Base-by-base conservation (phyloP, 1,284 basidiomycete species). In the Ustilago crameri region DNA sequence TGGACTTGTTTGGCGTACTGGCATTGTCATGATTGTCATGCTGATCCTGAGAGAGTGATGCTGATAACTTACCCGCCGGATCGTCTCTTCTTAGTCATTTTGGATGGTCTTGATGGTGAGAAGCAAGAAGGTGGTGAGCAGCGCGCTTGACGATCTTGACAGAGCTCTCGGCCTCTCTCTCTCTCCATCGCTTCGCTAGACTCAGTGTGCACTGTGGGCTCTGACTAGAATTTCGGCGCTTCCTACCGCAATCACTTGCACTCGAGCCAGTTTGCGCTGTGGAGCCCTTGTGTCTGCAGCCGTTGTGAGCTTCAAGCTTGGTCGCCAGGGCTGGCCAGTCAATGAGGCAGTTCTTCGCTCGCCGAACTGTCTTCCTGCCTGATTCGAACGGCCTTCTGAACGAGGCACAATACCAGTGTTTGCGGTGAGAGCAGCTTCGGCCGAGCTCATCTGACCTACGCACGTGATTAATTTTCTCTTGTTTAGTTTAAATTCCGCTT, bases 11-110 rank as follows among this genome's bases (percentile, higher is more conserved):
- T 37, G 35, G 7, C 35, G n/a, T 37, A 17, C n/a, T 37, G 35
- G 35, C n/a, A 37, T 37, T 5, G 35, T 5, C 15, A 15, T 17
- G 35, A 37, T 37, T n/a, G 35, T 37, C 5, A 30, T 37, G 35
- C 35, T 37, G 35, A 17, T 51, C 35, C 18, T 51, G 38, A 17
- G 30, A 24, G 22, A 37, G 12, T 42, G 48, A 15, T 56, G 64
- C 35, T 51, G 64, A 57, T 23, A 24, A 79, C 76, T 57, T 70
- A 79, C 76, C 76, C 76, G 70, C 75, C 91, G 88, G 93, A 93
- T 91, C 95, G 92, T 91, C 95, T 91, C 88, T 98, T 98, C 89
- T 95, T 97, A 82, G 95, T 98, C 95, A 81, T 82, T 56, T 73
- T 77, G 76, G 56, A 54, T 53, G 32, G 64, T 73, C 64, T 73